Evolutionary conservation across 2,329 filamentous ascomycete genomes (phyloP), one percentile per base, ranked within the genome.

Genomic region (Pseudogymnoascus sp.): DNA sequence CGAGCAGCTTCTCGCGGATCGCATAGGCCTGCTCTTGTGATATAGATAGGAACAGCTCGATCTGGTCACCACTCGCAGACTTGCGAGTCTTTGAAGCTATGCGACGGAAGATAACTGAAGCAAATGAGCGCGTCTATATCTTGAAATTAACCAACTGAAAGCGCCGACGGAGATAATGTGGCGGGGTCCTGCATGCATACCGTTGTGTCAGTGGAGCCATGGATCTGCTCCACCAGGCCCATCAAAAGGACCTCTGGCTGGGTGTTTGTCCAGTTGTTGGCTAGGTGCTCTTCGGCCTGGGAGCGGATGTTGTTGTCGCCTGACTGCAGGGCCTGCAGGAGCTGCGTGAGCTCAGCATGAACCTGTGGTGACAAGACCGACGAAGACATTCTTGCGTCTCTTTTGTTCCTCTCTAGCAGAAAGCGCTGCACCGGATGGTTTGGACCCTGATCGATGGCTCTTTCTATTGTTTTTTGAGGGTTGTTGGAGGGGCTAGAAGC

Each of bases 181-280:
- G 9, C 7, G 33, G 33, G 17, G 26, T 35, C 64, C 50, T n/a
- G 64, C 59, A 47, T 40, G 61, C 68, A 66, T 68, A 74, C 73
- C n/a, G 68, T 71, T 26, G 70, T 64, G 65, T 75, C 71, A 69
- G 85, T 84, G n/a, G 89, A 86, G 68, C 83, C 86, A 72, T 90
- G 87, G 70, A 96, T 87, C 78, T 97, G 93, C 79, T 97, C 95
- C 42, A 89, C 93, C 71, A 99, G 80, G 68, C 93, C 95, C 89
- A 97, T 95, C 74, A 99, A 80, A 69, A 97, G 82, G 70, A 96
- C 83, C 72, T 97, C 93, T 36, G 95, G 93, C 66, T 89, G 85
- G 64, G 85, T 83, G 66, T 80, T 79, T 36, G 92, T 89, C 95
- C 95, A 99, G 81, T 92, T 93, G 77, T 86, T 90, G 76, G 91